These are phyloP conservation scores for Salix purpurea DNA, from an alignment of 345 rosid genomes.

Conservation along the genomic window DNA sequence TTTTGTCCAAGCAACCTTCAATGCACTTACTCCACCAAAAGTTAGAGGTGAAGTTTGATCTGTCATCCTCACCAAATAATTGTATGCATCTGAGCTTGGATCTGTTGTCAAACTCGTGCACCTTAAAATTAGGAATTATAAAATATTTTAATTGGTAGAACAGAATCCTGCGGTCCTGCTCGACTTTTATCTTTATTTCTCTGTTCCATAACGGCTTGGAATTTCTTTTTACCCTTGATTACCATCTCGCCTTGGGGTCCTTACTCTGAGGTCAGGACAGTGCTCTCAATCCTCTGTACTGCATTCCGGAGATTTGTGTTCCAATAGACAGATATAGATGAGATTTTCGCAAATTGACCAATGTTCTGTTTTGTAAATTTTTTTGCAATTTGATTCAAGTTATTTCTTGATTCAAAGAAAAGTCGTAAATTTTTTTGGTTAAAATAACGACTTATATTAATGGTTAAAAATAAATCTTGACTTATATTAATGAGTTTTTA, in stretches of 20 bases:
- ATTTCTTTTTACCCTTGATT: not conserved
- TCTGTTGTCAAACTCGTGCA: not conserved
- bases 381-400: not conserved
- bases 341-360: not conserved
- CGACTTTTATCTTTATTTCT: not conserved
- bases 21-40: constrained; percentile 71
- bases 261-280: too few species aligned
- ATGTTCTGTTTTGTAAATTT: not conserved
- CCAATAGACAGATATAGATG: not conserved
- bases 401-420: not conserved
- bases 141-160: not conserved
- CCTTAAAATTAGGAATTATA: not conserved
- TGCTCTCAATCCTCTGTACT: too few species aligned
- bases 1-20: constrained; percentile 85
- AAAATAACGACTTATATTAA: not conserved
- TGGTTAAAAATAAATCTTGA: not conserved
- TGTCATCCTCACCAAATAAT: not conserved
- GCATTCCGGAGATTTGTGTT: too few species aligned
- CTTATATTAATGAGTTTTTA: not conserved
- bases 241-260: not conserved
- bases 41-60: constrained; percentile 56
- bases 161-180: not conserved
- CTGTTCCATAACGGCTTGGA: not conserved
- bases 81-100: not conserved
- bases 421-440: not conserved